These are phyloP conservation scores for Draba incana DNA, from an alignment of 345 rosid genomes.

Conservation along the genomic window DNA sequence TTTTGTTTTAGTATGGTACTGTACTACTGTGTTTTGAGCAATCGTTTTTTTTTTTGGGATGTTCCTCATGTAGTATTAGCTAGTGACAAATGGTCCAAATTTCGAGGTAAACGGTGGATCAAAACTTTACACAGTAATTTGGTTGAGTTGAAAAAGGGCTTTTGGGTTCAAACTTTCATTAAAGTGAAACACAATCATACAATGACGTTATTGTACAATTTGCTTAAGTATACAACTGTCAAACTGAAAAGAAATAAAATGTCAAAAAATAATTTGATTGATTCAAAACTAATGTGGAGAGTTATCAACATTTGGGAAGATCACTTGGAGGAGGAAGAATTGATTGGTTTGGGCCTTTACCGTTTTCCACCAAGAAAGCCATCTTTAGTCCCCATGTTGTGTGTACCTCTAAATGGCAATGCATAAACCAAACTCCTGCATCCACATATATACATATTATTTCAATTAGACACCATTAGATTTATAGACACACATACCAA, in stretches of 20 bases:
- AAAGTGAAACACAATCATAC: conserved; percentile 20
- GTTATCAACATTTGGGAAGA: conserved; percentile 75
- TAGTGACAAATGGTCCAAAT: background rate
- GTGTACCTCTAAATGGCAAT: conserved; percentile 57
- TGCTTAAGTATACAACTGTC: conserved; percentile 15
- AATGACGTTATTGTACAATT: conserved; percentile 29
- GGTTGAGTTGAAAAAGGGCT: conserved; percentile 4
- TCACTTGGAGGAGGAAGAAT: conserved; percentile 85
- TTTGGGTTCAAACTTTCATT: conserved; percentile 18
- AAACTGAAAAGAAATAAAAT: background rate
- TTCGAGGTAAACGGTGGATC: background rate
- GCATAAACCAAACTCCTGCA: conserved; percentile 50
- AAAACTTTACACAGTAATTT: background rate
- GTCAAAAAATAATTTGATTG: conserved; percentile 18
- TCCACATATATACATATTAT: conserved; percentile 9
- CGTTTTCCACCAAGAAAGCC: conserved; percentile 95
- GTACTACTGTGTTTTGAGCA: background rate
- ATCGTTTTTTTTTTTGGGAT: background rate
- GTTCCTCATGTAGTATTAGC: background rate
- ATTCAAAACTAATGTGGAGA: conserved; percentile 8
- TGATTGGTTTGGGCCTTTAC: conserved; percentile 81
- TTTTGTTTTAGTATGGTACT: too few relatives aligned
- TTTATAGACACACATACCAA: background rate
- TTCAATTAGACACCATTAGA: background rate
- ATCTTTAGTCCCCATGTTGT: conserved; percentile 97